Percentiles rank a stretch among this genome's conserved stretches.
These are phyloP conservation scores for Phialophora chinensis DNA, from an alignment of 2,329 filamentous ascomycete species.

Conservation along the genomic window DNA sequence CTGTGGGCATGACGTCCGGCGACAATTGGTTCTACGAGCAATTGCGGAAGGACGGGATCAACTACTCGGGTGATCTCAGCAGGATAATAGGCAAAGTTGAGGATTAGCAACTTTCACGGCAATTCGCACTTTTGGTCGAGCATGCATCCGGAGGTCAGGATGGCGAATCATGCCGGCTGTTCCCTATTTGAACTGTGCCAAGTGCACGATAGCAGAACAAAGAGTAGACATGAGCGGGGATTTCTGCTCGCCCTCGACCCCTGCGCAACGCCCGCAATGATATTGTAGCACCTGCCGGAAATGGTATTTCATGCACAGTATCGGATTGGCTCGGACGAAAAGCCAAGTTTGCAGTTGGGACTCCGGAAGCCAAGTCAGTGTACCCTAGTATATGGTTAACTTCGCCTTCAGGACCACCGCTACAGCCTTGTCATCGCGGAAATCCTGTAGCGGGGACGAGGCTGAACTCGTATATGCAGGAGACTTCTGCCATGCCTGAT, in stretches of 20 bases:
- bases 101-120: neutral
- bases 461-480: slow-evolving; percentile 14
- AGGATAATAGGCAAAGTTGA: neutral
- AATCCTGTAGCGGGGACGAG: neutral
- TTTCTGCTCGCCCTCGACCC: neutral
- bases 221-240: neutral
- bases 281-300: neutral
- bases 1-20: slow-evolving; percentile 13
- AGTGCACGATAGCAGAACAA: neutral
- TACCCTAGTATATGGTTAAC: no score
- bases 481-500: slow-evolving; percentile 13
- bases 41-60: neutral
- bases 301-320: neutral
- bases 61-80: neutral
- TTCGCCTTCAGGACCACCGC: neutral
- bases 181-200: neutral
- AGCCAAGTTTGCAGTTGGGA: neutral
- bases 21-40: slow-evolving; percentile 22
- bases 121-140: neutral
- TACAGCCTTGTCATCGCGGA: neutral
- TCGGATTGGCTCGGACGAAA: neutral
- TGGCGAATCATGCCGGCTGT: neutral
- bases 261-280: neutral
- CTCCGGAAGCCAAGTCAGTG: neutral
- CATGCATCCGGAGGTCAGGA: neutral